Percentiles rank a stretch among this genome's conserved stretches.
phyloP scores from a whole-genome alignment of 1,139 yeast species.

The Entelexis sorbosivorans region DNA sequence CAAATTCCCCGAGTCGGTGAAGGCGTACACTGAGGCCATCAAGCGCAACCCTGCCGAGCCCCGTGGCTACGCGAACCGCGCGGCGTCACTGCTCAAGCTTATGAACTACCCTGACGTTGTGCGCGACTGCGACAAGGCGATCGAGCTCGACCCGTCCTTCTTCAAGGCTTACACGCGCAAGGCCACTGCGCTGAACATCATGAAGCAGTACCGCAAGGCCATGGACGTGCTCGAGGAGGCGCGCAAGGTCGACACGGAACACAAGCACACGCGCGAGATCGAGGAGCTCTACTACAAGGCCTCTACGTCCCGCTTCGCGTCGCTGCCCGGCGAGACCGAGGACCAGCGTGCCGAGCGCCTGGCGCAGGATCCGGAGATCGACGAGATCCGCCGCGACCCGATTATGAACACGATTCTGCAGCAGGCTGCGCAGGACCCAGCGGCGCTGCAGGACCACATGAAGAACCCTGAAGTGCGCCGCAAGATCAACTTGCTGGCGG shows the following conservation, averaged over 20 bases:
- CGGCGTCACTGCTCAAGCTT: slow-evolving; percentile 88
- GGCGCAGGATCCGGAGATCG: slow-evolving; percentile 87
- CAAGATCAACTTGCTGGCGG: slow-evolving; percentile 81
- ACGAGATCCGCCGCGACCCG: slow-evolving; percentile 83
- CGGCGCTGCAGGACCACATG: slow-evolving; percentile 96
- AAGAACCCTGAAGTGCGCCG: slow-evolving; percentile 84
- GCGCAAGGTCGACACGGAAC: slow-evolving; percentile 59
- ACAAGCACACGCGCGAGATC: slow-evolving; percentile 59
- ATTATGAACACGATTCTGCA: slow-evolving; percentile 91
- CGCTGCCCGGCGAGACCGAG: slow-evolving; percentile 81
- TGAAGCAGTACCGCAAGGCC: slow-evolving; percentile 75
- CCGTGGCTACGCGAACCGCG: slow-evolving; percentile 95
- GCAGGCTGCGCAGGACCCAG: slow-evolving; percentile 93
- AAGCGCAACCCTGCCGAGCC: slow-evolving; percentile 95
- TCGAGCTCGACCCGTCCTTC: slow-evolving; percentile 74
- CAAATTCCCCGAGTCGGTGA: slow-evolving; percentile 96
- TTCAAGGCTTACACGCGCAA: slow-evolving; percentile 94
- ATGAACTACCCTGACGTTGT: slow-evolving; percentile 97
- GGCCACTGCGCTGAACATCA: slow-evolving; percentile 87
- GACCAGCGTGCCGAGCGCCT: slow-evolving; percentile 91
- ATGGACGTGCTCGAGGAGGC: slow-evolving; percentile 75
- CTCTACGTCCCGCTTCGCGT: slow-evolving; percentile 61
- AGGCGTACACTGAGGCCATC: slow-evolving; percentile 88
- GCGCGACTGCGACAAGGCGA: slow-evolving; percentile 82
- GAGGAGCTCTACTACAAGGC: slow-evolving; percentile 77